Evolutionary conservation across 768 basidiomycete genomes (phyloP).

Genomic region (Coprinopsis cinerea): DNA sequence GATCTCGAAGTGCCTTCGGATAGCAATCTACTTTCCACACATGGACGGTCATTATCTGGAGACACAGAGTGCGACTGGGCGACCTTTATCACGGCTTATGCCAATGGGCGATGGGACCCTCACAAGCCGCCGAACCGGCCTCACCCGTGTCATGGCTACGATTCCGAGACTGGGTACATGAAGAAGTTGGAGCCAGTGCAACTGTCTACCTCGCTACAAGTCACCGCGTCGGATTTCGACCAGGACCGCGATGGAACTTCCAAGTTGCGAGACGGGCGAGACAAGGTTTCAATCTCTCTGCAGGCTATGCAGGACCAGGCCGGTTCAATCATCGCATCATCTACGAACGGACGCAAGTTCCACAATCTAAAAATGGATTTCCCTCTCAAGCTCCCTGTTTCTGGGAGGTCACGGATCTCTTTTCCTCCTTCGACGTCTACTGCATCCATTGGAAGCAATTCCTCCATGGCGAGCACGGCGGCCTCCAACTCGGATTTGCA

Average conservation of each 20-base stretch:
- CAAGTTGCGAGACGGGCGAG: not conserved
- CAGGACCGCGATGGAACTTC: not conserved
- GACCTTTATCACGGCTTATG: slow-evolving; percentile 72
- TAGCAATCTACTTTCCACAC: not conserved
- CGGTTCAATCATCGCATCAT: not conserved
- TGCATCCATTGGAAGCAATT: slow-evolving; percentile 13
- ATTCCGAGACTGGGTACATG: not conserved
- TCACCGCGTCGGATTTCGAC: not conserved
- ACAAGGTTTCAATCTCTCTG: not conserved
- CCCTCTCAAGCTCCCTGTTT: slow-evolving; percentile 18
- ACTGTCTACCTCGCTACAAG: not conserved
- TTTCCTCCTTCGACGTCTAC: slow-evolving; percentile 22
- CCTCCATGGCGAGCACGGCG: slow-evolving; percentile 15
- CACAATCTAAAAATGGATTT: slow-evolving; percentile 4
- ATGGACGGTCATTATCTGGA: not conserved
- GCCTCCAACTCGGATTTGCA: slow-evolving; percentile 45
- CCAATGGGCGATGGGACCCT: slow-evolving; percentile 76
- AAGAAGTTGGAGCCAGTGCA: not conserved
- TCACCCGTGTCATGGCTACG: slow-evolving; percentile 11
- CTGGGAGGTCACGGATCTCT: slow-evolving; percentile 28
- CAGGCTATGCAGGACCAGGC: not conserved
- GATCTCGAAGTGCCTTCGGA: not conserved
- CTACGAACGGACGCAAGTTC: not conserved
- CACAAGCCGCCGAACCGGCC: slow-evolving; percentile 62
- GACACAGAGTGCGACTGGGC: slow-evolving; percentile 54